Conservation (phyloP, 495 filamentous ascomycete species). For the Aspergillus ellipticus region DNA sequence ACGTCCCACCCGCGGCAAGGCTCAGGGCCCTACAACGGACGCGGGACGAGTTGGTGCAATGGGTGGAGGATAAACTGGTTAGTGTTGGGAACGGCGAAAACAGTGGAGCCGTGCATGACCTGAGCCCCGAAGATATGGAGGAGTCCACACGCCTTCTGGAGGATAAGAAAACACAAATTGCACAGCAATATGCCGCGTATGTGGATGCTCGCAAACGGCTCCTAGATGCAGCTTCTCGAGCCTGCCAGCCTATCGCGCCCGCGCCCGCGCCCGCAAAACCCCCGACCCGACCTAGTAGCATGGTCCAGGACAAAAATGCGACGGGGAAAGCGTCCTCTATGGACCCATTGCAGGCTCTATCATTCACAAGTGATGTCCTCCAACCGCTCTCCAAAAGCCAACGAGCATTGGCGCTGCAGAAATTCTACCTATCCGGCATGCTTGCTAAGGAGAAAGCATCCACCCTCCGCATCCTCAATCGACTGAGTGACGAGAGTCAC, state of each 20-base stretch:
- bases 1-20: constrained; percentile 33
- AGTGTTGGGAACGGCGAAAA: constrained; percentile 45
- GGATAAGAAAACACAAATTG: constrained; percentile 44
- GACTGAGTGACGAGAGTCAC: constrained; percentile 65
- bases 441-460: constrained; percentile 57
- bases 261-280: constrained; percentile 22
- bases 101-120: constrained; percentile 33
- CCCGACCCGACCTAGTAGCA: constrained; percentile 25
- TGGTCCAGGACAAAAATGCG: constrained; percentile 8
- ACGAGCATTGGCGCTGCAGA: constrained; percentile 60
- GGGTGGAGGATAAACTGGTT: constrained; percentile 66
- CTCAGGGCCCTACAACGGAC: constrained; percentile 47
- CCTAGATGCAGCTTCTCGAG: constrained; percentile 34
- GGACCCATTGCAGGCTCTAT: constrained; percentile 36
- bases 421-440: constrained; percentile 55
- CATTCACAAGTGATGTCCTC: constrained; percentile 55
- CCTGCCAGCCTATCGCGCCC: constrained; percentile 33
- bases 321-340: constrained; percentile 16
- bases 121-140: constrained; percentile 32
- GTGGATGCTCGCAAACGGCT: constrained; percentile 34
- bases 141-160: constrained; percentile 33
- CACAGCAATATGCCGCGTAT: constrained; percentile 44
- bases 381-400: constrained; percentile 57
- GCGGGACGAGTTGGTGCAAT: constrained; percentile 62
- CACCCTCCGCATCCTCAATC: constrained; percentile 52